A percentile compares a stretch with the other conserved stretches of the same genome.
phyloP scores from a whole-genome alignment of 345 rosid species.

The Schrenkiella parvula region DNA sequence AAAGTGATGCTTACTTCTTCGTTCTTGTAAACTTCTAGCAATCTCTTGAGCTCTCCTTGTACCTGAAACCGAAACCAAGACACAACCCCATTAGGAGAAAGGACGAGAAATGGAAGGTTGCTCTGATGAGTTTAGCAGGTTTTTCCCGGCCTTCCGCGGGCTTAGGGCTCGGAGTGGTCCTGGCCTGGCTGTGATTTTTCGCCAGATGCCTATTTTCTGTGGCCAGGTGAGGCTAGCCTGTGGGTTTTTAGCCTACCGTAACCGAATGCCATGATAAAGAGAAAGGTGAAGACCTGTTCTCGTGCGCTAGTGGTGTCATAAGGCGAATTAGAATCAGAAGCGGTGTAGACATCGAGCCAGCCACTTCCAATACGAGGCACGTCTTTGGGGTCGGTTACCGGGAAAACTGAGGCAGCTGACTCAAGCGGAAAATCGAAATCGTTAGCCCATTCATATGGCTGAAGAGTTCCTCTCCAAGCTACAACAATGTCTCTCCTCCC shows the following conservation, averaged over 20 bases:
- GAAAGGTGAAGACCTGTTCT: constrained; percentile 47
- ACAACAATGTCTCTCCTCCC: constrained; percentile 54
- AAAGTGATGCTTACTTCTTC: constrained; percentile 62
- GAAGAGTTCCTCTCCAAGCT: constrained; percentile 51
- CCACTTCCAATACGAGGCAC: constrained; percentile 41
- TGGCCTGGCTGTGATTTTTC: too few species aligned
- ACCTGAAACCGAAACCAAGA: constrained; percentile 37
- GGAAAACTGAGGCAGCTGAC: constrained; percentile 29
- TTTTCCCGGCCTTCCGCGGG: too few species aligned
- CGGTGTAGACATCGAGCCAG: constrained; percentile 47
- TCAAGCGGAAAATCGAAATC: constrained; percentile 40
- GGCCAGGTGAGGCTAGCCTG: background rate
- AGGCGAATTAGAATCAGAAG: constrained; percentile 40
- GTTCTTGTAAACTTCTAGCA: constrained; percentile 43
- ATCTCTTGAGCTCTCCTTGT: constrained; percentile 41
- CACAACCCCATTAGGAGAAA: background rate
- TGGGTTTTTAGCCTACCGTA: background rate
- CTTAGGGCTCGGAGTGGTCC: too few species aligned
- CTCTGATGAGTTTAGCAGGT: background rate
- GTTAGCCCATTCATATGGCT: constrained; percentile 39
- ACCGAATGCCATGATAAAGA: background rate
- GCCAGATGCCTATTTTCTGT: too few species aligned
- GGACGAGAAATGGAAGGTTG: background rate
- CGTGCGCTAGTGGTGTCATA: constrained; percentile 45
- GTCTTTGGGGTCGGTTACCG: background rate